Evolutionary conservation across 306 rosid species (phyloP).

Genomic region (Quillaja saponaria): DNA sequence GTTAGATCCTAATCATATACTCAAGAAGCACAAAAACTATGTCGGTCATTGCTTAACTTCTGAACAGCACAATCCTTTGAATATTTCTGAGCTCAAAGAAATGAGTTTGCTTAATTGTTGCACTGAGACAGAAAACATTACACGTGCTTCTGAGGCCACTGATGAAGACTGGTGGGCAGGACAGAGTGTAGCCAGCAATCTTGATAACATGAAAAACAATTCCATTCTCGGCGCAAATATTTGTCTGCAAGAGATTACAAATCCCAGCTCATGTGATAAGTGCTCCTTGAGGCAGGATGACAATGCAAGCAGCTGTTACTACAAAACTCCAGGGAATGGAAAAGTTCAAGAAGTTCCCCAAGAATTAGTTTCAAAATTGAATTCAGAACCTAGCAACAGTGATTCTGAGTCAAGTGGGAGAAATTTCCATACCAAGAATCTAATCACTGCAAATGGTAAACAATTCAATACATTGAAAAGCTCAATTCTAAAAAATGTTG

Average conservation of each 20-base stretch:
- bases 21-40: slow-evolving; percentile 27
- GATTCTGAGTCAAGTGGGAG: slow-evolving; percentile 29
- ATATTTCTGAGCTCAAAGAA: slow-evolving; percentile 29
- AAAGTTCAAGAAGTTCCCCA: slow-evolving; percentile 33
- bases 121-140: slow-evolving; percentile 11
- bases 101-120: slow-evolving; percentile 10
- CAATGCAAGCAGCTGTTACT: slow-evolving; percentile 29
- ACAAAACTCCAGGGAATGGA: slow-evolving; percentile 39
- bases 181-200: slow-evolving; percentile 22
- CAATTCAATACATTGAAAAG: slow-evolving; percentile 29
- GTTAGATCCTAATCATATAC: slow-evolving; percentile 23
- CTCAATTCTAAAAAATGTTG: slow-evolving; percentile 37
- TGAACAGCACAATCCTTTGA: slow-evolving; percentile 30
- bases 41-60: slow-evolving; percentile 16
- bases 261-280: slow-evolving; percentile 26
- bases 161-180: slow-evolving; percentile 33
- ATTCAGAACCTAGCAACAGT: slow-evolving; percentile 30
- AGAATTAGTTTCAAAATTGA: slow-evolving; percentile 20
- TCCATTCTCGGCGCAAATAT: slow-evolving; percentile 8
- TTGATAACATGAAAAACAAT: slow-evolving; percentile 27
- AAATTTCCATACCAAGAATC: slow-evolving; percentile 31
- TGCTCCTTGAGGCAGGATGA: slow-evolving; percentile 33
- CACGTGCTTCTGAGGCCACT: slow-evolving; percentile 26
- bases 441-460: slow-evolving; percentile 26
- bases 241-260: slow-evolving; percentile 33